Evolutionary conservation across 352 stramenopile species (phyloP).

Genomic region (Pythium aphanidermatum): DNA sequence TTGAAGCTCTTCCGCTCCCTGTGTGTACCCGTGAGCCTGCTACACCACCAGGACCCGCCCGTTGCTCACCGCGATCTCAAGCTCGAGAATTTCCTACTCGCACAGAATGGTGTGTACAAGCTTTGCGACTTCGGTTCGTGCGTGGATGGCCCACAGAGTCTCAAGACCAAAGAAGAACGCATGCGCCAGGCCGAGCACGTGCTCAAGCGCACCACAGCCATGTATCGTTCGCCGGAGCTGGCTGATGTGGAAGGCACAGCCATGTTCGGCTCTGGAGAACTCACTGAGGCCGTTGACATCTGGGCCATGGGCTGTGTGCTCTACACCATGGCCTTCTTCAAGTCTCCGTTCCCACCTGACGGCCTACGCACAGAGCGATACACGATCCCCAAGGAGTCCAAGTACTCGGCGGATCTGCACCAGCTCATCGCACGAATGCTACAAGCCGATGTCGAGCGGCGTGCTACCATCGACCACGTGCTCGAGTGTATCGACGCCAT

Average conservation of each 20-base stretch:
- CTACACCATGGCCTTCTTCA: constrained; percentile 94
- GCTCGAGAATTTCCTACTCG: constrained; percentile 95
- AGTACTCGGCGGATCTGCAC: constrained; percentile 85
- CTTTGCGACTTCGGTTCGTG: constrained; percentile 95
- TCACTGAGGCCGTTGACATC: constrained; percentile 92
- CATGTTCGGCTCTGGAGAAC: constrained; percentile 89
- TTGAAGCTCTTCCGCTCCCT: constrained; percentile 54
- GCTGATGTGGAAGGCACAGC: constrained; percentile 90
- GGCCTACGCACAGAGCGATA: constrained; percentile 93
- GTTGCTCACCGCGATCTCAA: constrained; percentile 97
- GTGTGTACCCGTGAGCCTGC: constrained; percentile 57
- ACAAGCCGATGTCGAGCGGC: constrained; percentile 82
- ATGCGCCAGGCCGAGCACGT: constrained; percentile 91
- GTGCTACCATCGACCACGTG: constrained; percentile 90
- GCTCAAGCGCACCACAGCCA: constrained; percentile 95
- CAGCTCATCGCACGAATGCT: constrained; percentile 91
- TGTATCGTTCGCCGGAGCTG: constrained; percentile 97
- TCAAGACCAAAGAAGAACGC: constrained; percentile 82
- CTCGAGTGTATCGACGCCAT: constrained; percentile 86
- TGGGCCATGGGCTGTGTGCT: constrained; percentile 95
- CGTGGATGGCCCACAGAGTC: constrained; percentile 66
- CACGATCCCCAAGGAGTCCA: constrained; percentile 87
- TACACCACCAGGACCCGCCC: constrained; percentile 78
- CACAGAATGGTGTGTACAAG: constrained; percentile 88
- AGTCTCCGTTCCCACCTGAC: constrained; percentile 94